These are phyloP conservation scores for Penicillium sp. DNA, from an alignment of 2,329 filamentous ascomycete genomes.

Conservation along the genomic window DNA sequence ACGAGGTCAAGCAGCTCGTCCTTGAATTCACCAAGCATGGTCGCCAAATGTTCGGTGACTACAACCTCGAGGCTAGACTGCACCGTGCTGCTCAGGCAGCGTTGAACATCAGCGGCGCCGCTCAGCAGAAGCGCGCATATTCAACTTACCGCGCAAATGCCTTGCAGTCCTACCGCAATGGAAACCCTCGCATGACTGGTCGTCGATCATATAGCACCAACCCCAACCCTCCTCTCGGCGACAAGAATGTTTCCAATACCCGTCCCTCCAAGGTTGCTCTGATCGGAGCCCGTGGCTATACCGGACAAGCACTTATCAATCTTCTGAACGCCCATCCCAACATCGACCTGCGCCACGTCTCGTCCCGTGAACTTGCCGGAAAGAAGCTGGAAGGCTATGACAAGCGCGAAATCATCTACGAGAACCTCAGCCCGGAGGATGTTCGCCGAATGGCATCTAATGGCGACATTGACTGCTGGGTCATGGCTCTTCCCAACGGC, in stretches of 20 bases:
- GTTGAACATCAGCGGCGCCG: conserved; percentile 50
- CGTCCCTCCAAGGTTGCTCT: conserved; percentile 76
- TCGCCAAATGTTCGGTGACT: conserved; percentile 80
- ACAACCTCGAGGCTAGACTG: conserved; percentile 82
- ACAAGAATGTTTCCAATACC: conserved; percentile 80
- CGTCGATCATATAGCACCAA: conserved; percentile 52
- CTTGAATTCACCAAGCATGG: conserved; percentile 80
- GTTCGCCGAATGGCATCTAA: conserved; percentile 78
- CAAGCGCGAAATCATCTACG: conserved; percentile 88
- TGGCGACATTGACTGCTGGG: conserved; percentile 89
- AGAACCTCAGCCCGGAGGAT: conserved; percentile 83
- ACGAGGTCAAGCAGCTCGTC: conserved; percentile 79
- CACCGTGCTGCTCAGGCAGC: conserved; percentile 71
- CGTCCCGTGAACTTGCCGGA: conserved; percentile 85
- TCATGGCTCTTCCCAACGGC: conserved; percentile 94
- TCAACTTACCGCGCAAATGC: conserved; percentile 52
- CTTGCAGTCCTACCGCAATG: conserved; percentile 33
- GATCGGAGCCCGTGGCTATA: conserved; percentile 91
- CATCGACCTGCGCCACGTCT: conserved; percentile 87
- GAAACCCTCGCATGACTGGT: conserved; percentile 26
- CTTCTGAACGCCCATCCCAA: conserved; percentile 83
- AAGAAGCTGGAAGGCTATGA: conserved; percentile 84
- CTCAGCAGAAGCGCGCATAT: conserved; percentile 64
- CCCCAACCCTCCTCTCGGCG: conserved; percentile 84
- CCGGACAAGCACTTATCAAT: conserved; percentile 82